Evolutionary conservation across 2,329 filamentous ascomycete genomes (phyloP).

Genomic region (Zasmidium cellare): DNA sequence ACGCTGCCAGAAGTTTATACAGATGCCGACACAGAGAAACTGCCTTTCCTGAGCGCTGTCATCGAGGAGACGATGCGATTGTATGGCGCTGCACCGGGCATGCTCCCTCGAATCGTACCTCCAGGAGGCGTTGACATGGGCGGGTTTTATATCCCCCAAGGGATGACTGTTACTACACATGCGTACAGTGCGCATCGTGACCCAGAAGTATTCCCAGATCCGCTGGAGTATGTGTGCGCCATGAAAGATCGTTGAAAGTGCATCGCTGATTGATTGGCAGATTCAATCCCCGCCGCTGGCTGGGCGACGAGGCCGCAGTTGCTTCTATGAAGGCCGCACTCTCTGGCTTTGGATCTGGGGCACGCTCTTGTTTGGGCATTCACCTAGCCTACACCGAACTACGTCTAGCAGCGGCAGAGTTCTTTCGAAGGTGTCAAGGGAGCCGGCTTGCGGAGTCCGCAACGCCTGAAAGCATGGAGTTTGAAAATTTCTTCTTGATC

Average conservation of each 20-base stretch:
- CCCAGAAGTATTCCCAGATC: slow-evolving; percentile 24
- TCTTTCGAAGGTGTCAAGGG: slow-evolving; percentile 27
- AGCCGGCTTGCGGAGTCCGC: slow-evolving; percentile 24
- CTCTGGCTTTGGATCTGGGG: slow-evolving; percentile 31
- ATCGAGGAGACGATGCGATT: slow-evolving; percentile 35
- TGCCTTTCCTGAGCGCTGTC: slow-evolving; percentile 26
- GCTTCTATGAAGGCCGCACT: slow-evolving; percentile 25
- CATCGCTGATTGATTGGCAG: slow-evolving; percentile 9
- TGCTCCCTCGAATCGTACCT: slow-evolving; percentile 30
- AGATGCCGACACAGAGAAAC: slow-evolving; percentile 25
- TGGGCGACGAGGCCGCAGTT: slow-evolving; percentile 15
- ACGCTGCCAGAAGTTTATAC: slow-evolving; percentile 18
- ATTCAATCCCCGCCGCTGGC: slow-evolving; percentile 29
- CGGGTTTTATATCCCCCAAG: slow-evolving; percentile 26
- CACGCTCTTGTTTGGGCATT: slow-evolving; percentile 31
- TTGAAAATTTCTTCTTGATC: slow-evolving; percentile 36
- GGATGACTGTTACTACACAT: slow-evolving; percentile 29
- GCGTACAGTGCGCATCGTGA: slow-evolving; percentile 31
- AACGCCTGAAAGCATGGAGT: slow-evolving; percentile 30
- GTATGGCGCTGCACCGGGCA: slow-evolving; percentile 34
- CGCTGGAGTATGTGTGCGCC: slow-evolving; percentile 22
- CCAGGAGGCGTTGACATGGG: slow-evolving; percentile 23
- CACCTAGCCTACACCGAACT: slow-evolving; percentile 35
- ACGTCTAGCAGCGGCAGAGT: slow-evolving; percentile 27
- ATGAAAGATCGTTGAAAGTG: neutral